Percentiles rank a stretch among this genome's conserved stretches.
phyloP scores from a whole-genome alignment of 1,284 basidiomycete genomes.

The Grifola frondosa region DNA sequence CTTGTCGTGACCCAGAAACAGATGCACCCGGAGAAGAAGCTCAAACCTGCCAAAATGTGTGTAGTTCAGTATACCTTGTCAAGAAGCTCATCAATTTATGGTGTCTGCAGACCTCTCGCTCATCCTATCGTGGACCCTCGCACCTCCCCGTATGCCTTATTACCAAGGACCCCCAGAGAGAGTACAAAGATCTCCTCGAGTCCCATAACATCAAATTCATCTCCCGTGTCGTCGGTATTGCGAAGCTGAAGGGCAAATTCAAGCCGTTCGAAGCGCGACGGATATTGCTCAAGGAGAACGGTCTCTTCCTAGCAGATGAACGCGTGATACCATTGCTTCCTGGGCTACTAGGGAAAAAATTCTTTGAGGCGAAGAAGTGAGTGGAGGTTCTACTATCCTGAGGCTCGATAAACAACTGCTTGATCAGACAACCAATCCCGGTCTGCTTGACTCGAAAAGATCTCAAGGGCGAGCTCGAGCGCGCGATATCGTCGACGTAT shows the following conservation, averaged over 20 bases:
- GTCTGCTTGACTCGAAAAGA: slow-evolving; percentile 85
- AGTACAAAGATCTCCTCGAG: slow-evolving; percentile 92
- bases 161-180: slow-evolving; percentile 92
- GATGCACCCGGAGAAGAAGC: slow-evolving; percentile 70
- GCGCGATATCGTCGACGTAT: slow-evolving; percentile 89
- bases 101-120: slow-evolving; percentile 60
- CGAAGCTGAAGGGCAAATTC: slow-evolving; percentile 90
- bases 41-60: slow-evolving; percentile 86
- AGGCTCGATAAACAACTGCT: too few species aligned
- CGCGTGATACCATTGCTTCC: slow-evolving; percentile 87
- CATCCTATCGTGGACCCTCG: slow-evolving; percentile 84
- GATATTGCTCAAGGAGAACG: slow-evolving; percentile 85
- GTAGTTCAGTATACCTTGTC: slow-evolving; percentile 36
- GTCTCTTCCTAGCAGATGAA: slow-evolving; percentile 92
- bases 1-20: slow-evolving; percentile 82
- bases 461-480: slow-evolving; percentile 87
- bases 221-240: slow-evolving; percentile 87
- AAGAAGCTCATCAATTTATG: too few species aligned
- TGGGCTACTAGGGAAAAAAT: slow-evolving; percentile 84
- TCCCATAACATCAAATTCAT: slow-evolving; percentile 83
- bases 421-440: slow-evolving; percentile 84
- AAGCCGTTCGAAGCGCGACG: slow-evolving; percentile 90
- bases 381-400: slow-evolving; percentile 19
- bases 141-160: slow-evolving; percentile 81
- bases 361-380: slow-evolving; percentile 94